Evolutionary conservation across 805 yeast species (phyloP), one percentile per base, ranked within the genome.

Genomic region (Wickerhamiella australiensis): DNA sequence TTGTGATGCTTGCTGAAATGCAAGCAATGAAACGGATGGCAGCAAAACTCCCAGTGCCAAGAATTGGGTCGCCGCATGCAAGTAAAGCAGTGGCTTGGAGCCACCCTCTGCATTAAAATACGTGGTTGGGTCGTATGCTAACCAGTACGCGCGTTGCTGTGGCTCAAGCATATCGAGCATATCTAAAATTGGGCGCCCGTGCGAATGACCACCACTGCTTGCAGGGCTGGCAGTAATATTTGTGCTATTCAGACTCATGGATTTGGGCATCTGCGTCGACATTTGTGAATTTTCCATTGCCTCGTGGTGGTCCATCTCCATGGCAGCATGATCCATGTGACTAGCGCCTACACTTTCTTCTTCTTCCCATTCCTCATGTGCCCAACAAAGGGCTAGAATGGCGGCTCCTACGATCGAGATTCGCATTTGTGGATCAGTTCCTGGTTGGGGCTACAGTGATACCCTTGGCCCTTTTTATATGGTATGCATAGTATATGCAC

Each of bases 111-210:
- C 47, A 38, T 52, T 53, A 66, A 85, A 78, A 62, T 73, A 87
- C 2, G 85, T 79, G 1, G 90, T 81, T 12, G 94, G 78, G 59
- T 83, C 78, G 65, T 87, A 88, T 22, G 65, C 61, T 45, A 78
- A 79, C 96, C 96, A 88, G 64, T 74, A 88, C 23, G 72, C 61
- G 50, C 78, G 68, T 63, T 87, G 95, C 42, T 78, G 82, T 0
- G 88, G 81, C 15, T 79, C 72, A 45, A 88, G 71, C 47, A 45
- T 45, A 17, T 76, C 59, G 1, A 83, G 81, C 52, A 73, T 61
- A 23, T 78, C 68, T 42, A 87, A 69, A 40, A 88, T 84, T 1
- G 61, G 60, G 25, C 56, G 50, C 7, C 61, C 63, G 29, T 59
- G 63, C 20, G 49, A 46, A n/a, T 46, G 49, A 9, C 43, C 43